phyloP scores from a whole-genome alignment of 306 rosid genomes.

The Prunus padus region DNA sequence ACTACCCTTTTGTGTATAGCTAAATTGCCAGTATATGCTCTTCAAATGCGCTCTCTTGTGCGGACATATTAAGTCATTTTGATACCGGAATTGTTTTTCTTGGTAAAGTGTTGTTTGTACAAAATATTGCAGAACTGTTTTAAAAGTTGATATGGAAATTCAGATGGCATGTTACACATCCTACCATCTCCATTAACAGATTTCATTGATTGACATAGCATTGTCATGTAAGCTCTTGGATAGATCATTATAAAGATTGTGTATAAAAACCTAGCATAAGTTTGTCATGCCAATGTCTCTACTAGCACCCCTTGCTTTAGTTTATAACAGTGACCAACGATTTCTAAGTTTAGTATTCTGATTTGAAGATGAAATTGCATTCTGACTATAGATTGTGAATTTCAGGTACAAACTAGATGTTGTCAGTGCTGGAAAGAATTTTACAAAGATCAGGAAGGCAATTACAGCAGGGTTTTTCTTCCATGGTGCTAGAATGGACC shows the following conservation, averaged over 20 bases:
- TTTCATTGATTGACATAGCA: background rate
- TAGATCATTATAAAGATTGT: too few relatives aligned
- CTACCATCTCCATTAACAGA: background rate
- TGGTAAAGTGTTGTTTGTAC: too few relatives aligned
- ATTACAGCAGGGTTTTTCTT: background rate
- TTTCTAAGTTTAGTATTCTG: background rate
- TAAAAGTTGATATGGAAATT: too few relatives aligned
- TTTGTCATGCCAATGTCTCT: background rate
- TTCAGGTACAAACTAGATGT: conserved; percentile 27
- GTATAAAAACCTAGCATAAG: too few relatives aligned
- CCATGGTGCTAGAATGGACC: background rate
- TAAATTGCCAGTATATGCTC: background rate
- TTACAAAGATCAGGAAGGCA: conserved; percentile 5
- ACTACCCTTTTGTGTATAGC: background rate
- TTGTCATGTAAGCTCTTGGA: background rate
- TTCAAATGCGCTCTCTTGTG: background rate
- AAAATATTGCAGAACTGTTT: too few relatives aligned
- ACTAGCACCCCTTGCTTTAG: background rate
- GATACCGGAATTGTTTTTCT: background rate
- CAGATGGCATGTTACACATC: too few relatives aligned
- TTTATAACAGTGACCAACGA: background rate
- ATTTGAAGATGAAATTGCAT: background rate
- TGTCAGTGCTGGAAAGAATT: conserved; percentile 3
- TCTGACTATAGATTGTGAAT: background rate
- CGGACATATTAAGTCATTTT: background rate